phyloP scores from a whole-genome alignment of 208 protist species.

The Sergeia podlipaevii region DNA sequence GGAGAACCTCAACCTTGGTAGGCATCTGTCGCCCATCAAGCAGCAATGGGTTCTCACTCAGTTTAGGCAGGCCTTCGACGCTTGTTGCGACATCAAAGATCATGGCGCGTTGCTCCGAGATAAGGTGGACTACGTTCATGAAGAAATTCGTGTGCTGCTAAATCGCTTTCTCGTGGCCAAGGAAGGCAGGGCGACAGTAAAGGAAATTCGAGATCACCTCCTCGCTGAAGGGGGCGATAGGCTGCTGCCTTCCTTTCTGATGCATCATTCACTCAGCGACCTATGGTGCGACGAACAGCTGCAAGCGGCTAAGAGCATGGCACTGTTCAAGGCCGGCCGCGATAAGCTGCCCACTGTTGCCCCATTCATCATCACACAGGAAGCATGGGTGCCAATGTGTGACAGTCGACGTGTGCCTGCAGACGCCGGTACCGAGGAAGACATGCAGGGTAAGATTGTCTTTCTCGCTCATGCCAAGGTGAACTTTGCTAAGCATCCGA shows the following conservation, averaged over 20 bases:
- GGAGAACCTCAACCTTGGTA: slow-evolving; percentile 60
- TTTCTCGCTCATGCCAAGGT: too few relatives aligned
- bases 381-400: too few relatives aligned
- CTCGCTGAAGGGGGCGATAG: background rate
- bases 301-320: slow-evolving; percentile 7
- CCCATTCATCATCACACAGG: too few relatives aligned
- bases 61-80: slow-evolving; percentile 40
- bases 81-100: background rate
- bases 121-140: background rate
- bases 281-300: slow-evolving; percentile 32
- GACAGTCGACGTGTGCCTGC: too few relatives aligned
- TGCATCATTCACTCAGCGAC: slow-evolving; percentile 36
- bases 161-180: slow-evolving; percentile 12
- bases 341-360: background rate
- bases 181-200: slow-evolving; percentile 9
- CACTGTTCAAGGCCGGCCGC: background rate
- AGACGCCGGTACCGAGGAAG: too few relatives aligned
- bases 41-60: slow-evolving; percentile 53
- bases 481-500: too few relatives aligned
- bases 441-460: too few relatives aligned
- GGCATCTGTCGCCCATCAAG: slow-evolving; percentile 60
- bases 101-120: slow-evolving; percentile 6
- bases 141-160: slow-evolving; percentile 16
- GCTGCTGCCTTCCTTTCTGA: too few relatives aligned
- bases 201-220: slow-evolving; percentile 6